Evolutionary conservation across 306 rosid genomes (phyloP).

Genomic region (Lathyrus sativus): DNA sequence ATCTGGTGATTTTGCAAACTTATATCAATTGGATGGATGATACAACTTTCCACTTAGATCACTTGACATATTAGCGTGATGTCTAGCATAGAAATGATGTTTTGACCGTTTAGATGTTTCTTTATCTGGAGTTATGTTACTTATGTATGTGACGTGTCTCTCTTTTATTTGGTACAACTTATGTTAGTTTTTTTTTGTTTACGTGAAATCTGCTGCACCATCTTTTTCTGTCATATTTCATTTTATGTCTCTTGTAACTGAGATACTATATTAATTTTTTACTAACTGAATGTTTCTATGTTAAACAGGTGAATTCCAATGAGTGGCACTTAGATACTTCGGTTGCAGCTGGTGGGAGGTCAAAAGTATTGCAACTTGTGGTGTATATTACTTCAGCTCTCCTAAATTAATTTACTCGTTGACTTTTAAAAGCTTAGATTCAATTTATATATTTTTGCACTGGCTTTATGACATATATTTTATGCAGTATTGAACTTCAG

Average conservation of each 20-base stretch:
- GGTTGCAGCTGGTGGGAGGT: constrained; percentile 93
- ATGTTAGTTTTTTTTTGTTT: constrained; percentile 11
- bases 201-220: constrained; percentile 5
- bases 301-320: constrained; percentile 84
- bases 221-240: constrained; percentile 11
- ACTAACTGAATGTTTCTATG: constrained; percentile 22
- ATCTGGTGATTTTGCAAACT: constrained; percentile 7
- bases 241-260: constrained; percentile 17
- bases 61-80: constrained; percentile 19
- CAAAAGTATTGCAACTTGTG: constrained; percentile 97
- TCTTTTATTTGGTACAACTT: constrained; percentile 18
- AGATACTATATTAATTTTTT: constrained; percentile 5
- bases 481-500: constrained; percentile 38
- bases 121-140: constrained; percentile 15
- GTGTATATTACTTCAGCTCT: constrained; percentile 78
- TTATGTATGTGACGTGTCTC: neutral
- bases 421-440: constrained; percentile 14
- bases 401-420: constrained; percentile 29
- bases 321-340: constrained; percentile 99
- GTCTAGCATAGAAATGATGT: constrained; percentile 23
- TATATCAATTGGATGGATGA: constrained; percentile 16
- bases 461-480: constrained; percentile 1
- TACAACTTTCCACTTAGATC: constrained; percentile 6
- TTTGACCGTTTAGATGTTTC: constrained; percentile 19
- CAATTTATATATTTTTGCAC: neutral